These are phyloP conservation scores for Tuber magnatum DNA, from an alignment of 495 filamentous ascomycete species.

Conservation along the genomic window DNA sequence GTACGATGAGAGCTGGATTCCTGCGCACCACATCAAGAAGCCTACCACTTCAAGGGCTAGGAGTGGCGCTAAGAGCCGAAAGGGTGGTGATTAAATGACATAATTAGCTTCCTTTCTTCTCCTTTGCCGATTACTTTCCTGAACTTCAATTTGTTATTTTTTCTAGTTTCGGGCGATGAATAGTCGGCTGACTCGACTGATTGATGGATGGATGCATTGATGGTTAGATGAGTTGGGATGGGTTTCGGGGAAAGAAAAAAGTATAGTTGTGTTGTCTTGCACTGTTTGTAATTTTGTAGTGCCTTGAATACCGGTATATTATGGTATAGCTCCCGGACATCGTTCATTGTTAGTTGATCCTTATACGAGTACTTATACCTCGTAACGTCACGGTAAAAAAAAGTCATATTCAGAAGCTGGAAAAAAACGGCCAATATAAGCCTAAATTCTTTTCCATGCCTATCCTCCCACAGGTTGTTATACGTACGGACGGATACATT, in stretches of 20 bases:
- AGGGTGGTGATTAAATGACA: constrained; percentile 14
- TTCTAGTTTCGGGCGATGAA: neutral
- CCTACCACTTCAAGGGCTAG: constrained; percentile 44
- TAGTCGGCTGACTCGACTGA: neutral
- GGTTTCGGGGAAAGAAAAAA: neutral
- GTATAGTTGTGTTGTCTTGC: neutral
- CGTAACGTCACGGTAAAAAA: neutral
- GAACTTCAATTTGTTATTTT: neutral
- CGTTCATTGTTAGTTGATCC: neutral
- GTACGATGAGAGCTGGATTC: constrained; percentile 97
- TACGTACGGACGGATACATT: neutral
- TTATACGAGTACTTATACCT: neutral
- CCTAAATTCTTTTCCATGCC: neutral
- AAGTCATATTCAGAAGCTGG: neutral
- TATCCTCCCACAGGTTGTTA: neutral
- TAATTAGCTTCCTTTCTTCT: neutral
- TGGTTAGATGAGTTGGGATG: neutral
- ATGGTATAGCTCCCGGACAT: neutral
- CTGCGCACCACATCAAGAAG: constrained; percentile 79
- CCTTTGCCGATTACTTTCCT: neutral
- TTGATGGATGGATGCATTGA: neutral
- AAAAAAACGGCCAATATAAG: neutral
- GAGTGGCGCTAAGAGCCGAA: constrained; percentile 23
- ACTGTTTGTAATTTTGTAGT: neutral
- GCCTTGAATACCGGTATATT: neutral